These are phyloP conservation scores for Ceratocystis colombiana DNA, from an alignment of 2,329 filamentous ascomycete species.

Conservation along the genomic window DNA sequence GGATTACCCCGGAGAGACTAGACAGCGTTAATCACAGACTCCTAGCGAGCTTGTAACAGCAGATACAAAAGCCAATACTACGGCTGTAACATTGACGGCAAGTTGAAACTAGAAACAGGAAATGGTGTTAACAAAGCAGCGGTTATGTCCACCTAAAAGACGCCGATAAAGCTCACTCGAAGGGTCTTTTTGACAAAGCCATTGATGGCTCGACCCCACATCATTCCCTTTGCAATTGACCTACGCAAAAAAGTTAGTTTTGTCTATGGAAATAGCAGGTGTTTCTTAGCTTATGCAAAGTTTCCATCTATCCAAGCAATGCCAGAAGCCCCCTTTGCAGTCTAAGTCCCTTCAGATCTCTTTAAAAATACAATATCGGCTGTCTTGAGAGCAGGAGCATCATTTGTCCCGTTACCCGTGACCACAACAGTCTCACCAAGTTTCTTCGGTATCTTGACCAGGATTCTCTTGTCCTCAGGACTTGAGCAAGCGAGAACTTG, in stretches of 20 bases:
- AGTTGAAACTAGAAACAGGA: constrained; percentile 42
- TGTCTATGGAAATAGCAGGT: background rate
- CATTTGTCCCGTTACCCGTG: constrained; percentile 54
- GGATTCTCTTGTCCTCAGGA: constrained; percentile 55
- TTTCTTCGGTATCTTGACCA: constrained; percentile 51
- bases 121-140: background rate
- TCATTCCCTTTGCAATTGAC: constrained; percentile 48
- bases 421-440: constrained; percentile 50
- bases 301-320: constrained; percentile 55
- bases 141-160: background rate
- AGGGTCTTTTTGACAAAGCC: constrained; percentile 55
- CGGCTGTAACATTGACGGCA: constrained; percentile 54
- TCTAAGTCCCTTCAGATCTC: constrained; percentile 52
- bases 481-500: constrained; percentile 56
- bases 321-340: constrained; percentile 52
- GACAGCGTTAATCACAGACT: constrained; percentile 49
- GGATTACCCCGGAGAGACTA: constrained; percentile 55
- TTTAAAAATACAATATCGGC: constrained; percentile 55
- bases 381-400: constrained; percentile 49
- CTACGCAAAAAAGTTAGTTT: constrained; percentile 14
- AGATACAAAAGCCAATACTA: constrained; percentile 49
- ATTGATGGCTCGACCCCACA: constrained; percentile 54
- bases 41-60: constrained; percentile 36
- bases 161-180: constrained; percentile 35
- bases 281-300: constrained; percentile 29